phyloP scores from a whole-genome alignment of 2,329 filamentous ascomycete species.

The Monilinia vaccinii-corymbosi region DNA sequence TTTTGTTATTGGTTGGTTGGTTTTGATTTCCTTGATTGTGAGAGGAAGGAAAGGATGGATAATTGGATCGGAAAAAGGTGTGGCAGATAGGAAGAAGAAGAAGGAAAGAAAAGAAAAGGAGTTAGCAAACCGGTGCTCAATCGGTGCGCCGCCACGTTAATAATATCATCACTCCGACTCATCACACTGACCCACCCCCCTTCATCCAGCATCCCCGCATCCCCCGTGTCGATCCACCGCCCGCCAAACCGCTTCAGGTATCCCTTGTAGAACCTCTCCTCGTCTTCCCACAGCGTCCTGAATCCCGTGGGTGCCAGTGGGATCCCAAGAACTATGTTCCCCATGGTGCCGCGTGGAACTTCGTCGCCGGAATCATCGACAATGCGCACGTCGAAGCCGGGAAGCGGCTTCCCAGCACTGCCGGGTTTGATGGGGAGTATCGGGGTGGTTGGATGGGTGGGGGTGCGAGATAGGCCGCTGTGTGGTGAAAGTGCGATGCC shows the following conservation, averaged over 20 bases:
- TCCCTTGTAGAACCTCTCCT: conserved; percentile 74
- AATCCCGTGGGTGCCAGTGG: conserved; percentile 82
- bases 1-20: not conserved
- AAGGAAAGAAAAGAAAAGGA: not conserved
- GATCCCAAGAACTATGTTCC: conserved; percentile 79
- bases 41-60: not conserved
- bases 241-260: conserved; percentile 78
- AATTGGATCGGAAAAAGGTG: not conserved
- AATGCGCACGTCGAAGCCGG: conserved; percentile 78
- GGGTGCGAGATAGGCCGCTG: conserved; percentile 44
- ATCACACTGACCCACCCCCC: conserved; percentile 60
- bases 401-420: conserved; percentile 83
- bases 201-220: conserved; percentile 76
- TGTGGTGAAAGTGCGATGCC: conserved; percentile 55
- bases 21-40: not conserved
- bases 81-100: not conserved
- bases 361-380: conserved; percentile 74
- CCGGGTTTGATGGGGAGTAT: conserved; percentile 62
- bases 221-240: conserved; percentile 82
- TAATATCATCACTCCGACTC: conserved; percentile 69
- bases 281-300: conserved; percentile 77
- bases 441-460: conserved; percentile 33
- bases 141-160: conserved; percentile 91
- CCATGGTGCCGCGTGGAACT: conserved; percentile 65
- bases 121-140: conserved; percentile 65